phyloP scores from a whole-genome alignment of 1,284 basidiomycete genomes.

The Microbotryum silenes-acaulis region DNA sequence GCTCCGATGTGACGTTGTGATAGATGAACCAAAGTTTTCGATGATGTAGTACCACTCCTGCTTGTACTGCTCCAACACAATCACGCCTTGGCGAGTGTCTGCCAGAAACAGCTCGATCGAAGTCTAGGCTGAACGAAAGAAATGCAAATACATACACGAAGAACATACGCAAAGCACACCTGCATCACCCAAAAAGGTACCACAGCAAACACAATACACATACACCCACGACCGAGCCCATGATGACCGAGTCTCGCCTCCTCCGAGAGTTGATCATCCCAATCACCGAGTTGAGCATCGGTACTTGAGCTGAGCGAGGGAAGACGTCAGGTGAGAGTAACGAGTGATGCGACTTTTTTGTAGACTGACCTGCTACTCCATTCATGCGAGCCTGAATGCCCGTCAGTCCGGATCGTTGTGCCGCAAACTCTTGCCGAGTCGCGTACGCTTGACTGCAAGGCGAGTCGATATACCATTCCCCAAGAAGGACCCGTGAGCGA shows the following conservation, averaged over 20 bases:
- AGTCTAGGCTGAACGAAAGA: not conserved
- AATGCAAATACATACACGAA: not conserved
- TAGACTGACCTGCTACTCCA: constrained; percentile 63
- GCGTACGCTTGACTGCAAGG: constrained; percentile 83
- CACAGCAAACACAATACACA: constrained; percentile 71
- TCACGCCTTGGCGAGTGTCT: not conserved
- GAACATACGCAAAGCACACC: not conserved
- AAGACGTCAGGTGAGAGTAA: not conserved
- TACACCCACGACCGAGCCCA: constrained; percentile 77
- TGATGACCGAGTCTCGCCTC: constrained; percentile 78
- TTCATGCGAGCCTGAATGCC: constrained; percentile 76
- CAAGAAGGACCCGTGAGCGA: constrained; percentile 1
- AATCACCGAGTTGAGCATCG: constrained; percentile 84
- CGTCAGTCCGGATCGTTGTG: constrained; percentile 66
- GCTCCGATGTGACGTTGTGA: not conserved
- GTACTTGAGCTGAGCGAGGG: constrained; percentile 60
- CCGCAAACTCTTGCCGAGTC: constrained; percentile 86
- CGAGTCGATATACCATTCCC: not conserved
- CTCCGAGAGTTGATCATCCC: constrained; percentile 86
- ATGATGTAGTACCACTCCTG: no score
- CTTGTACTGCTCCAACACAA: no score
- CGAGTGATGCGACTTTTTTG: not conserved
- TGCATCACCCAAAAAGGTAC: constrained; percentile 49
- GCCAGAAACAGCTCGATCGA: not conserved
- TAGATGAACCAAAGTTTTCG: no score